Conservation (phyloP, 2,329 filamentous ascomycete species). For the Penicillium sp. region DNA sequence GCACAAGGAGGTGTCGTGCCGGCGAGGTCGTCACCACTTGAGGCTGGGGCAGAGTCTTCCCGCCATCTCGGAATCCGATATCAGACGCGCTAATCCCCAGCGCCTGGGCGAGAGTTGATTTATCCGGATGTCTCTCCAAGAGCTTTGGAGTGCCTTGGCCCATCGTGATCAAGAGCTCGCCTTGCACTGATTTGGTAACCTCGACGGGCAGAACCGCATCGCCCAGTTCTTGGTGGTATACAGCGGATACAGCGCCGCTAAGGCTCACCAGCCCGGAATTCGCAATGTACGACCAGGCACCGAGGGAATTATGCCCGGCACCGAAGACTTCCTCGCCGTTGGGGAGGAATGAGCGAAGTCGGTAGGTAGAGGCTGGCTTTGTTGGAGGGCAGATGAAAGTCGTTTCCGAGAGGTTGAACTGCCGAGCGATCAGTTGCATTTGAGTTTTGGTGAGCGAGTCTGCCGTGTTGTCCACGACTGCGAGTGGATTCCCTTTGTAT, state of each 20-base stretch:
- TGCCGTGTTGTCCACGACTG: constrained; percentile 24
- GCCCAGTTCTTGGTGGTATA: background rate
- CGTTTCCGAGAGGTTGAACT: background rate
- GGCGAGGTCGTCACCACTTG: background rate
- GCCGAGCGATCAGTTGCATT: constrained; percentile 26
- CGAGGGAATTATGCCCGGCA: constrained; percentile 27
- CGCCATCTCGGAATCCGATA: background rate
- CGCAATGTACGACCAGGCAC: constrained; percentile 28
- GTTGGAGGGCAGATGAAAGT: constrained; percentile 8
- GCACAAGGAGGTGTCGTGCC: background rate
- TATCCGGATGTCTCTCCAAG: background rate
- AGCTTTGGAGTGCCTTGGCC: background rate
- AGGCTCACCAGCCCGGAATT: background rate
- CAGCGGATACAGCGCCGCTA: background rate
- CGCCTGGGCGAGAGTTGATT: background rate
- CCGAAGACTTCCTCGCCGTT: constrained; percentile 28
- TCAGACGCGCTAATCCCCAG: background rate
- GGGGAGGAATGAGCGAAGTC: constrained; percentile 28
- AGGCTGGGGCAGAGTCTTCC: background rate
- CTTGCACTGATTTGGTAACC: background rate
- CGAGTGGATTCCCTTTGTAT: constrained; percentile 28
- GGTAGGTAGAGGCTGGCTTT: constrained; percentile 17
- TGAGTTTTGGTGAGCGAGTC: constrained; percentile 19
- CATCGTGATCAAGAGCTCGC: constrained; percentile 1
- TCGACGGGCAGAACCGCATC: background rate